A percentile compares a stretch with the other conserved stretches of the same genome.
phyloP scores from a whole-genome alignment of 164 flowering plant genomes.

The Stephania yunnanensis region DNA sequence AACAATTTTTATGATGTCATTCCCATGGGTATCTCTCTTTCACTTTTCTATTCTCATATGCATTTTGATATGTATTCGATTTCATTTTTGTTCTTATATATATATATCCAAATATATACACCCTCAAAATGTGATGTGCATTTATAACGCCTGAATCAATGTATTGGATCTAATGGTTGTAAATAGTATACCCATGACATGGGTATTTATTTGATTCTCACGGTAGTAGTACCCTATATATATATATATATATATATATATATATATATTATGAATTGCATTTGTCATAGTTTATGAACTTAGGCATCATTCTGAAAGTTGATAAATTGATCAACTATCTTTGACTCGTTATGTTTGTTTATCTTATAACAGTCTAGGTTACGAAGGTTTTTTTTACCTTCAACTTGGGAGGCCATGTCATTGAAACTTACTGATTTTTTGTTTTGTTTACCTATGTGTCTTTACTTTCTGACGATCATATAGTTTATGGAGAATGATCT shows the following conservation, averaged over 20 bases:
- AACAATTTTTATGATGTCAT: constrained; percentile 67
- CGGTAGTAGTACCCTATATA: too few species aligned
- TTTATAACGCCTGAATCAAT: too few species aligned
- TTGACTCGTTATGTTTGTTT: neutral
- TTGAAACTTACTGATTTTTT: neutral
- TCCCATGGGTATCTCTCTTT: constrained; percentile 57
- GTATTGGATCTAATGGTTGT: too few species aligned
- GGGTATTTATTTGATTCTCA: too few species aligned
- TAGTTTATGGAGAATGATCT: too few species aligned
- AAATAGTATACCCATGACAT: too few species aligned
- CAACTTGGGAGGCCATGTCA: neutral
- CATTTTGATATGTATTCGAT: neutral
- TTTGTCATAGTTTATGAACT: neutral
- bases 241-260: too few species aligned
- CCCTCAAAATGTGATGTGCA: too few species aligned
- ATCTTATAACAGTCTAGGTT: neutral
- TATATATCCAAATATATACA: neutral
- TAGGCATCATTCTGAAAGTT: neutral
- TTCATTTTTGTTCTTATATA: neutral
- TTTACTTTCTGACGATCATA: too few species aligned
- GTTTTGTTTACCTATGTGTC: too few species aligned
- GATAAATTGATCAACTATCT: neutral
- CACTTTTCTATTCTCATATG: neutral
- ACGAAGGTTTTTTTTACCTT: neutral
- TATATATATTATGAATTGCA: neutral